Base-by-base conservation (phyloP, 805 yeast species). In the Saccharomycopsis sp. region DNA sequence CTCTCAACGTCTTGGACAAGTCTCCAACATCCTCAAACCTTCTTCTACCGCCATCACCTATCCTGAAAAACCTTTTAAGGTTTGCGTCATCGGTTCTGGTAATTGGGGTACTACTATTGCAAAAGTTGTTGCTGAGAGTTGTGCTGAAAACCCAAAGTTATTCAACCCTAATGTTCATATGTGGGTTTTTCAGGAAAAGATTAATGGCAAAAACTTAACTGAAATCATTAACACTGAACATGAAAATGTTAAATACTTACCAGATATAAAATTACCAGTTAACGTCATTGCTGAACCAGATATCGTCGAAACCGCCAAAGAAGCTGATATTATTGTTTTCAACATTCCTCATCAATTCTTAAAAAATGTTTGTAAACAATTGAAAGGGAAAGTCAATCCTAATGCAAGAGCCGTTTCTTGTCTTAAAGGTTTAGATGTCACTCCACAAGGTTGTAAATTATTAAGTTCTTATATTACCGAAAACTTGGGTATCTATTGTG, bases 21-120 rank as follows among this genome's bases (percentile, higher is more conserved):
- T 48, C 15, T 29, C 41, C 15, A 23, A 37, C 14, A 46, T 46
- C 28, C 37, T 48, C 18, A 33, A 36, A 21, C 41, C 44, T 8
- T 14, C 21, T 26, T 14, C 36, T n/a, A 15, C 21, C 3, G 19
- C 43, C 17, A 13, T 29, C 14, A 28, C 31, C 5, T 21, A 34
- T 5, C 49, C 49, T 14, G 49, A 41, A 32, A 39, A 52, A 21
- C 72, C 70, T 18, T 76, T 66, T 63, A 72, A 67, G 53, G 70
- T 79, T 32, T 68, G 87, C 31, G 85, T 87, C 41, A 78, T 92
- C 49, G 98, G 98, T 31, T 87, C 96, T 23, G 98, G 97, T 58
- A 89, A 89, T 64, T 89, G 98, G 83, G 98, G 98, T 49, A 86
- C 96, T 29, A 89, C 97, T 15, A 87, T 92, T 41, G 96, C 97